phyloP scores from a whole-genome alignment of 805 yeast genomes.

The Spathaspora gorwiae region DNA sequence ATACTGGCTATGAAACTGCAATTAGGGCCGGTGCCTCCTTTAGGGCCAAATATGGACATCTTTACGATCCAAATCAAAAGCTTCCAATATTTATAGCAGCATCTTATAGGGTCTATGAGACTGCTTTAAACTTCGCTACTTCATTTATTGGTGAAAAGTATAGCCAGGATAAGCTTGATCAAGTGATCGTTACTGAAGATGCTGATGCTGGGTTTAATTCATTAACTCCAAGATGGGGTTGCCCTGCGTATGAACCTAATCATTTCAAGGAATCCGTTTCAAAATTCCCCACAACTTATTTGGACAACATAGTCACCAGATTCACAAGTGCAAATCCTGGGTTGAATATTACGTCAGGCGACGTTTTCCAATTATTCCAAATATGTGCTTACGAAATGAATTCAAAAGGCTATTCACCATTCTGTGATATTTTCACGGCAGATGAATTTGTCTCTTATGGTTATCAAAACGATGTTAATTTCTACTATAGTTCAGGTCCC shows the following conservation, averaged over 20 bases:
- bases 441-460: slow-evolving; percentile 62
- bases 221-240: slow-evolving; percentile 49
- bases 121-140: slow-evolving; percentile 52
- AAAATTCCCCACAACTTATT: slow-evolving; percentile 30
- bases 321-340: slow-evolving; percentile 54
- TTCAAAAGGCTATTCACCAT: slow-evolving; percentile 59
- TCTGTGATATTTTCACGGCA: slow-evolving; percentile 65
- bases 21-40: slow-evolving; percentile 45
- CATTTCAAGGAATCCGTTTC: slow-evolving; percentile 2
- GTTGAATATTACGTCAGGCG: slow-evolving; percentile 45
- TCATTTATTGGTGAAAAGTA: slow-evolving; percentile 52
- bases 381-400: slow-evolving; percentile 76
- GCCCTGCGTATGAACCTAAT: slow-evolving; percentile 29
- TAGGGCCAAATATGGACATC: slow-evolving; percentile 45
- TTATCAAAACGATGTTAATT: slow-evolving; percentile 54
- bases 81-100: slow-evolving; percentile 55
- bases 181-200: slow-evolving; percentile 45
- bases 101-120: slow-evolving; percentile 50
- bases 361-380: slow-evolving; percentile 51
- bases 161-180: slow-evolving; percentile 29
- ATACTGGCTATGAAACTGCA: slow-evolving; percentile 50
- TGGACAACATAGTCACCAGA: slow-evolving; percentile 51
- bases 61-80: slow-evolving; percentile 31
- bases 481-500: slow-evolving; percentile 60
- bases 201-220: slow-evolving; percentile 52